A percentile compares a stretch with the other conserved stretches of the same genome.
Evolutionary conservation across 768 basidiomycete species (phyloP).

Genomic region (Serendipita sp.): DNA sequence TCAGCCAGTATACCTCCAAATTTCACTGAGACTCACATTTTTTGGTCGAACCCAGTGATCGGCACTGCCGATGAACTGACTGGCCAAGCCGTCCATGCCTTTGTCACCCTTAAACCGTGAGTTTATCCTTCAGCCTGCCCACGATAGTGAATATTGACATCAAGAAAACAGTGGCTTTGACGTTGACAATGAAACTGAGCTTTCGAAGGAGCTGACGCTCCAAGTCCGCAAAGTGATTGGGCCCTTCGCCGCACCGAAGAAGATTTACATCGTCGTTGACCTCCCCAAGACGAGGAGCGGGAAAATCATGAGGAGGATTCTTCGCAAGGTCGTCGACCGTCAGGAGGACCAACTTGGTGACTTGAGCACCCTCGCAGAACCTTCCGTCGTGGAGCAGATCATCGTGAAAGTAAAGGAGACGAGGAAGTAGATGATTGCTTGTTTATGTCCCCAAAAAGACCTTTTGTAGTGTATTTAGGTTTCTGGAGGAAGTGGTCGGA

Average conservation of each 20-base stretch:
- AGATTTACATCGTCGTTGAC: slow-evolving; percentile 65
- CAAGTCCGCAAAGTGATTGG: slow-evolving; percentile 97
- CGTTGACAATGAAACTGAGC: slow-evolving; percentile 43
- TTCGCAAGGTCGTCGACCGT: slow-evolving; percentile 90
- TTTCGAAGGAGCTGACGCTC: slow-evolving; percentile 76
- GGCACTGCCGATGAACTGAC: slow-evolving; percentile 77
- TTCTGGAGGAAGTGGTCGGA: background rate
- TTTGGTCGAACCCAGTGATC: slow-evolving; percentile 33
- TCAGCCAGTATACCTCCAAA: background rate
- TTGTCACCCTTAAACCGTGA: slow-evolving; percentile 87
- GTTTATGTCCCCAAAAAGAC: too few species aligned
- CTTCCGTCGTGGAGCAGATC: slow-evolving; percentile 67
- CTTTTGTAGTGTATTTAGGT: too few species aligned
- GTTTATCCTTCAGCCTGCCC: slow-evolving; percentile 18
- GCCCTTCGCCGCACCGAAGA: slow-evolving; percentile 94
- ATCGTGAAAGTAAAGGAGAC: slow-evolving; percentile 44
- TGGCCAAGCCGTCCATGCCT: slow-evolving; percentile 86
- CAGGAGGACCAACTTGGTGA: slow-evolving; percentile 94
- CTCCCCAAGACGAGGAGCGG: slow-evolving; percentile 91
- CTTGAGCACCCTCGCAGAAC: slow-evolving; percentile 84
- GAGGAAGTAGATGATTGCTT: background rate
- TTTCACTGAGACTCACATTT: slow-evolving; percentile 8
- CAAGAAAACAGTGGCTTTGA: slow-evolving; percentile 56
- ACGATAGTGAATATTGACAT: background rate
- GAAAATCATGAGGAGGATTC: slow-evolving; percentile 93